Base-by-base conservation (phyloP, 768 basidiomycete genomes). In the Tricholoma flavovirens region DNA sequence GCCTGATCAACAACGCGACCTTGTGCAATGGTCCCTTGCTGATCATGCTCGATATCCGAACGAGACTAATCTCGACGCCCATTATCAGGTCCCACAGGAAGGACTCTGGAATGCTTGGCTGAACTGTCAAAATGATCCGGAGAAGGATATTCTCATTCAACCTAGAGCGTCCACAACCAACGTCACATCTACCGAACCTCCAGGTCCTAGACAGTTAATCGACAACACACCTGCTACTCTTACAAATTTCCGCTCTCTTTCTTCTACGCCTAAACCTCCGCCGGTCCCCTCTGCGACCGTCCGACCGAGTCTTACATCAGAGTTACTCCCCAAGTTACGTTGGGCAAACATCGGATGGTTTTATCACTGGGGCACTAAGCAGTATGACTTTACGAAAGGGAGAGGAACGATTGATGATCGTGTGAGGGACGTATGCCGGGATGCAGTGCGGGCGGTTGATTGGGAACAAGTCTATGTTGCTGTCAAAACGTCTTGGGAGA, bases 291-390 rank as follows among this genome's bases (percentile, higher is more conserved):
- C 91, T 3, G 66, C 76, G 1, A 83, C 83, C 2, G 74, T 81
- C 3, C 75, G 71, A 10, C 77, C 86, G 1, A 67, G 74, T 7
- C 67, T 69, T 2, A 73, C 82, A 1, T 81, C 81, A 0, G 71
- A 79, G 24, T 79, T 98, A 12, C 62, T 95, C 14, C 76, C 75
- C 5, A 94, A 90, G 67, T 68, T 99, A 49, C 81, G 96, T 49
- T 99, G 96, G 96, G 88, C 93, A 1, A 98, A 96, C 64, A 88
- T 99, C 49, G 96, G 96, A 9, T 90, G 90, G 84, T 90, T 82
- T 52, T 99, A 99, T 70, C 93, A 98, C 73, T 98, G 96, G 96
- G 90, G 91, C 2, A 90, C 84, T 26, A 99, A 98, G 65, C 86
- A 90, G 56, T 99, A 99, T 66, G 92, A 97, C 65, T 94, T 97